Evolutionary conservation across 495 filamentous ascomycete species (phyloP).

Genomic region (Friedmanniomyces simplex): DNA sequence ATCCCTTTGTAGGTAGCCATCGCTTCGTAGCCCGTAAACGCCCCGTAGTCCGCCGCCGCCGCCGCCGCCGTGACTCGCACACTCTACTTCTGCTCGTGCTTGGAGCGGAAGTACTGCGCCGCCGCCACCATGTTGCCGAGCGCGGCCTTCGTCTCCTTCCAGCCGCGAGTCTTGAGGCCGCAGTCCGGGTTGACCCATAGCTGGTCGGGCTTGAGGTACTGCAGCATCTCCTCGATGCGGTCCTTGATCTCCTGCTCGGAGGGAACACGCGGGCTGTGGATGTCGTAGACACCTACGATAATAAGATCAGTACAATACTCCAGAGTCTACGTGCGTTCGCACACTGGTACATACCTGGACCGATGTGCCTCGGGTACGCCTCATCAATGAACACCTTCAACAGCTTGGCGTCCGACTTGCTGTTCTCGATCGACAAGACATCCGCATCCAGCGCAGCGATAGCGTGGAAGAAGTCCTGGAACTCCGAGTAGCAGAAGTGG

Average conservation of each 20-base stretch:
- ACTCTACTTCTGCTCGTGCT: slow-evolving; percentile 44
- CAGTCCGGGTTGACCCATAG: slow-evolving; percentile 99
- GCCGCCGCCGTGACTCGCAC: not conserved
- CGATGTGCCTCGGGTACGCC: slow-evolving; percentile 93
- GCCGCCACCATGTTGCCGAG: slow-evolving; percentile 90
- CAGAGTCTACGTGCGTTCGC: not conserved
- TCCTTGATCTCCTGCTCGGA: slow-evolving; percentile 94
- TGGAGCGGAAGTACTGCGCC: slow-evolving; percentile 87
- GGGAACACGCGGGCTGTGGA: slow-evolving; percentile 96
- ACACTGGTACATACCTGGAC: slow-evolving; percentile 55
- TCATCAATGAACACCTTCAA: slow-evolving; percentile 96
- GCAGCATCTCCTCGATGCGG: slow-evolving; percentile 92
- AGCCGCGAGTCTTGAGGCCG: slow-evolving; percentile 94
- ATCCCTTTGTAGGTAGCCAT: not conserved
- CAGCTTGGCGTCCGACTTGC: slow-evolving; percentile 98
- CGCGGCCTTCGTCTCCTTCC: slow-evolving; percentile 90
- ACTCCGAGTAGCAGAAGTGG: slow-evolving; percentile 99
- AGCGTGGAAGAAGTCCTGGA: slow-evolving; percentile 99
- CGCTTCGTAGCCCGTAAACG: not conserved
- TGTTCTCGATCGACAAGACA: slow-evolving; percentile 98
- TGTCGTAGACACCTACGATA: slow-evolving; percentile 69
- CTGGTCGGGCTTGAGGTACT: slow-evolving; percentile 82
- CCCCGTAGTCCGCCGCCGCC: not conserved
- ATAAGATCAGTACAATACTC: not conserved
- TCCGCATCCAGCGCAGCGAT: slow-evolving; percentile 96